These are phyloP conservation scores for Aureobasidium sp. DNA, from an alignment of 2,329 filamentous ascomycete genomes.

Conservation along the genomic window DNA sequence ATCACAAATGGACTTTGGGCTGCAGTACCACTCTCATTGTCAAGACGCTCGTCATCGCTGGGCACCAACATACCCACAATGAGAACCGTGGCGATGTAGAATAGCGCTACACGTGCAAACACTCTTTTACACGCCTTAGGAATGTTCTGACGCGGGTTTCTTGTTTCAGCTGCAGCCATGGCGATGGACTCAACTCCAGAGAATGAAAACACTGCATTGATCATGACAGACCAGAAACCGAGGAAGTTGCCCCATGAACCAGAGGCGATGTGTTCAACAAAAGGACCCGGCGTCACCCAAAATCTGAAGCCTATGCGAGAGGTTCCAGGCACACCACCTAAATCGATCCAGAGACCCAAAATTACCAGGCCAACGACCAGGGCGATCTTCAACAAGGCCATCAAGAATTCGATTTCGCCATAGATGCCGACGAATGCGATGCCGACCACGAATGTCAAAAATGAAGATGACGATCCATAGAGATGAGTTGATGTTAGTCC, in stretches of 20 bases:
- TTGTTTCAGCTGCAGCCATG: constrained; percentile 71
- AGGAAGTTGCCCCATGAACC: constrained; percentile 32
- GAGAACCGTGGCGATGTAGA: constrained; percentile 67
- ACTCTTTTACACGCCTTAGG: constrained; percentile 71
- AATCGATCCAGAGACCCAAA: constrained; percentile 34
- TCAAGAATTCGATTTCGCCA: constrained; percentile 42
- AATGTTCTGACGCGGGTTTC: constrained; percentile 68
- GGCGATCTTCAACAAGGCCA: constrained; percentile 38
- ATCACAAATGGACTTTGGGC: constrained; percentile 66
- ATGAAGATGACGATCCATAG: constrained; percentile 56
- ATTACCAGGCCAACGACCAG: constrained; percentile 38
- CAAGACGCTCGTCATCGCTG: constrained; percentile 49
- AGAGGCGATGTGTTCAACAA: constrained; percentile 30
- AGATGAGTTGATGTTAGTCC: constrained; percentile 24
- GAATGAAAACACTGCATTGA: constrained; percentile 71
- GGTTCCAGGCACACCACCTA: constrained; percentile 33
- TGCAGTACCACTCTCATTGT: constrained; percentile 33
- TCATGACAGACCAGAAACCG: constrained; percentile 44
- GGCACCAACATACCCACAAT: constrained; percentile 67
- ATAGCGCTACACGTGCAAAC: constrained; percentile 73
- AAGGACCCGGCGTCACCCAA: constrained; percentile 36
- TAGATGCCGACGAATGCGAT: constrained; percentile 47
- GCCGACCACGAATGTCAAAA: constrained; percentile 29
- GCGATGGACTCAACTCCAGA: constrained; percentile 68
- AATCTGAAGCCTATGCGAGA: constrained; percentile 37